These are phyloP conservation scores for Penicillium canescens DNA, from an alignment of 495 filamentous ascomycete genomes.

Conservation along the genomic window DNA sequence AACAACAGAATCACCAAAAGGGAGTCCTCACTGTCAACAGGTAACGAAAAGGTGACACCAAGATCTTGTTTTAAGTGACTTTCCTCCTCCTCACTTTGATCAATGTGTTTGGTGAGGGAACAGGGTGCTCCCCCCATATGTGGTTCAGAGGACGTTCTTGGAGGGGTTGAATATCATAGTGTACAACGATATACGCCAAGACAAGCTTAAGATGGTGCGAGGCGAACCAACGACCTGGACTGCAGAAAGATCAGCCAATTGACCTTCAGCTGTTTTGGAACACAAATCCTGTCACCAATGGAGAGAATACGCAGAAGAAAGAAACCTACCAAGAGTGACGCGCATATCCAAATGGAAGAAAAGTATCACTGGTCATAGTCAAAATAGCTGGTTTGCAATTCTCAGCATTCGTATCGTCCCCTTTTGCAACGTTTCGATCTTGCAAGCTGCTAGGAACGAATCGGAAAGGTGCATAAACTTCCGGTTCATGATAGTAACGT, in stretches of 20 bases:
- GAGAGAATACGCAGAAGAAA: not conserved
- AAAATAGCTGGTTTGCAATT: not conserved
- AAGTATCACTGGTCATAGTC: not conserved
- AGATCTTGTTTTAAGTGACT: no score
- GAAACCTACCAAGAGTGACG: not conserved
- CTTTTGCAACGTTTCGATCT: no score
- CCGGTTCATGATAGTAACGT: not conserved
- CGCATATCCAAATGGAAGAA: not conserved
- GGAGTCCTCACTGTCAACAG: no score
- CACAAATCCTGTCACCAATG: not conserved
- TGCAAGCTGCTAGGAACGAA: not conserved
- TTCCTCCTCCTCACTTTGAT: no score
- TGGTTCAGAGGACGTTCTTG: not conserved
- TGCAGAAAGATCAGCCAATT: not conserved
- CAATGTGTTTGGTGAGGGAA: not conserved
- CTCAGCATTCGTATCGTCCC: not conserved
- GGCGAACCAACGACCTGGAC: not conserved
- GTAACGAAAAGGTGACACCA: no score
- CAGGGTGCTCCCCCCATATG: not conserved
- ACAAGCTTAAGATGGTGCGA: not conserved
- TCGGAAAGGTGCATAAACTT: not conserved
- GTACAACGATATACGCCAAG: not conserved
- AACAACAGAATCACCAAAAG: no score
- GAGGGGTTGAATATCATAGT: not conserved
- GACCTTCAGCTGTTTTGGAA: not conserved